A percentile compares a stretch with the other conserved stretches of the same genome.
Conservation (phyloP, 345 rosid species). For the Eucalyptus victrix region DNA sequence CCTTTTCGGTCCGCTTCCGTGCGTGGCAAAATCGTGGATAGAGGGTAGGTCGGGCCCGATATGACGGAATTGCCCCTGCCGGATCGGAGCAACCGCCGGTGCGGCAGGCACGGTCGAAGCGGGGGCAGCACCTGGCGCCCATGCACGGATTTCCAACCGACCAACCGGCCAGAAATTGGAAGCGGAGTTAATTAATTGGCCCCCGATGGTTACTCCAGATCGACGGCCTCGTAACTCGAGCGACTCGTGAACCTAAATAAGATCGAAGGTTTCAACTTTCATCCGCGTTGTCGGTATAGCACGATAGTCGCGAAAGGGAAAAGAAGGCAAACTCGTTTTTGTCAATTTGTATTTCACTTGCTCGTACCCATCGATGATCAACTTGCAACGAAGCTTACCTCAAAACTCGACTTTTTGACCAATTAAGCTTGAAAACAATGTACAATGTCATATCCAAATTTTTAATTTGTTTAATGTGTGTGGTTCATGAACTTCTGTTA, state of each 20-base stretch:
- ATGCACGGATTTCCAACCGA: neutral
- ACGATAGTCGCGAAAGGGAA: neutral
- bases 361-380: no score
- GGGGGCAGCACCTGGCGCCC: neutral
- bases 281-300: neutral
- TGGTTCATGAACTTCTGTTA: fast-evolving
- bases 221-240: neutral
- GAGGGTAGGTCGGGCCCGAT: neutral
- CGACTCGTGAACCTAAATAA: neutral
- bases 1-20: neutral
- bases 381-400: no score
- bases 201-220: neutral
- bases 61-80: neutral
- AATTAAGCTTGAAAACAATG: no score
- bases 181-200: neutral
- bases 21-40: neutral
- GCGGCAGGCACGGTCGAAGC: neutral
- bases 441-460: no score
- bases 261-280: neutral
- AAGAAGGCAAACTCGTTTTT: neutral
- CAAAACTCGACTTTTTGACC: no score
- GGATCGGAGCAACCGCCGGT: neutral
- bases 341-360: neutral
- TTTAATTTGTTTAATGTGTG: no score
- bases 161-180: neutral